These are phyloP conservation scores for Plenodomus lindquistii DNA, from an alignment of 2,329 filamentous ascomycete species.

Conservation along the genomic window DNA sequence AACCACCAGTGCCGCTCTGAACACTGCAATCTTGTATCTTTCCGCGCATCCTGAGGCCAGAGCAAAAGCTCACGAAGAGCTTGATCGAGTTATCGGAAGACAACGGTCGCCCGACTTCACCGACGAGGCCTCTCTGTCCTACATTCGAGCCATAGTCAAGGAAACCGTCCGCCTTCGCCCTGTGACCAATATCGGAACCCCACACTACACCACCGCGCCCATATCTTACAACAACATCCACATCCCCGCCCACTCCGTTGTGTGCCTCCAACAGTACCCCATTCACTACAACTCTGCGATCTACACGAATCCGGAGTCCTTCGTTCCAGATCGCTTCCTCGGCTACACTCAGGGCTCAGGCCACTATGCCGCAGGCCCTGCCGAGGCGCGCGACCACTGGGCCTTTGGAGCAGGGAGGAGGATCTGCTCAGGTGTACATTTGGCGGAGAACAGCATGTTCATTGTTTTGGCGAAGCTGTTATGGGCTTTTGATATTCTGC, in stretches of 20 bases:
- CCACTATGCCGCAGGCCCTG: slow-evolving; percentile 38
- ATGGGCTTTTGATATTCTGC: slow-evolving; percentile 53
- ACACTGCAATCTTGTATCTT: slow-evolving; percentile 38
- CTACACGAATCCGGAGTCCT: slow-evolving; percentile 44
- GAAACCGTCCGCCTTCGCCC: slow-evolving; percentile 51
- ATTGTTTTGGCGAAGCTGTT: slow-evolving; percentile 51
- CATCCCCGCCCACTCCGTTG: slow-evolving; percentile 49
- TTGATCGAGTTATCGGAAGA: slow-evolving; percentile 18
- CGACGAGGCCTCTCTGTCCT: slow-evolving; percentile 50
- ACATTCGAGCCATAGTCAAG: slow-evolving; percentile 42
- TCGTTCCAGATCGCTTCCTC: slow-evolving; percentile 53
- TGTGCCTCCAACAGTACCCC: slow-evolving; percentile 34
- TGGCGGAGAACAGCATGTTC: slow-evolving; percentile 51
- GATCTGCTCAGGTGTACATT: slow-evolving; percentile 48
- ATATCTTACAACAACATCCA: slow-evolving; percentile 47
- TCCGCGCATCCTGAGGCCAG: slow-evolving; percentile 25
- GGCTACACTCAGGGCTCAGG: slow-evolving; percentile 29
- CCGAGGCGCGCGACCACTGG: slow-evolving; percentile 41
- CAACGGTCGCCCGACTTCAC: slow-evolving; percentile 40
- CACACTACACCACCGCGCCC: slow-evolving; percentile 42
- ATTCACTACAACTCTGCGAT: slow-evolving; percentile 44
- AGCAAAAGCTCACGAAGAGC: slow-evolving; percentile 27
- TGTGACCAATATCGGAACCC: slow-evolving; percentile 40
- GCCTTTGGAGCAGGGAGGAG: slow-evolving; percentile 50
- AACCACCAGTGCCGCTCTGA: slow-evolving; percentile 45